Conservation (phyloP, 495 filamentous ascomycete genomes). For the Bacidia gigantensis region DNA sequence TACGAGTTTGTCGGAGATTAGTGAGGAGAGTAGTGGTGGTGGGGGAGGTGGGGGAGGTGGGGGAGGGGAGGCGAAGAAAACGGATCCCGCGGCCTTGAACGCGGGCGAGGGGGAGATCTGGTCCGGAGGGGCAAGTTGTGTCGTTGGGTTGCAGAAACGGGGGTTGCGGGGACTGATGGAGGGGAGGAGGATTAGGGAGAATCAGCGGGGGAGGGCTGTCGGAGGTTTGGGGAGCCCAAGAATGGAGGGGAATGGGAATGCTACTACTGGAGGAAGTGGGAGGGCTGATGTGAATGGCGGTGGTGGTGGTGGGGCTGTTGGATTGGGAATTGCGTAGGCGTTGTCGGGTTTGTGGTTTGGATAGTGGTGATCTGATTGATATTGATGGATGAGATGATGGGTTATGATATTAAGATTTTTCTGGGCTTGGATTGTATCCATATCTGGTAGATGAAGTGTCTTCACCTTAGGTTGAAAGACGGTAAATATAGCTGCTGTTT, state of each 20-base stretch:
- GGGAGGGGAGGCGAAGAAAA: slow-evolving; percentile 24
- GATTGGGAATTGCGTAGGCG: slow-evolving; percentile 13
- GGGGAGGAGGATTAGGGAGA: slow-evolving; percentile 70
- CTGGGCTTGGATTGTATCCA: not conserved
- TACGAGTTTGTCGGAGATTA: not conserved
- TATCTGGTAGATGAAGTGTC: not conserved
- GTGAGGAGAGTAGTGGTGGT: slow-evolving; percentile 4
- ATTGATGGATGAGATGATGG: too few species aligned
- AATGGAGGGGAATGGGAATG: slow-evolving; percentile 16
- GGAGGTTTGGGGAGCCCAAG: slow-evolving; percentile 11
- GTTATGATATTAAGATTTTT: not conserved
- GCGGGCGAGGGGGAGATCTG: slow-evolving; percentile 46
- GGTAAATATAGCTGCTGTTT: not conserved
- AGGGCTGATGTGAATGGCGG: not conserved
- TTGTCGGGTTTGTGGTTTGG: too few species aligned
- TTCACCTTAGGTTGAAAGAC: not conserved
- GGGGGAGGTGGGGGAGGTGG: slow-evolving; percentile 20
- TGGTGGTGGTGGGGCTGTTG: slow-evolving; percentile 6
- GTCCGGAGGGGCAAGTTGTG: slow-evolving; percentile 73
- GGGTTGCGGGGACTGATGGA: slow-evolving; percentile 91
- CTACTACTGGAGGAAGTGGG: not conserved
- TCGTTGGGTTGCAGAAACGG: slow-evolving; percentile 93
- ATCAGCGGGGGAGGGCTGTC: slow-evolving; percentile 31
- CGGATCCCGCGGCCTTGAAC: slow-evolving; percentile 31
- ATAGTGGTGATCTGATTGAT: too few species aligned